phyloP scores from a whole-genome alignment of 306 rosid genomes.

The Arachis hypogaea region DNA sequence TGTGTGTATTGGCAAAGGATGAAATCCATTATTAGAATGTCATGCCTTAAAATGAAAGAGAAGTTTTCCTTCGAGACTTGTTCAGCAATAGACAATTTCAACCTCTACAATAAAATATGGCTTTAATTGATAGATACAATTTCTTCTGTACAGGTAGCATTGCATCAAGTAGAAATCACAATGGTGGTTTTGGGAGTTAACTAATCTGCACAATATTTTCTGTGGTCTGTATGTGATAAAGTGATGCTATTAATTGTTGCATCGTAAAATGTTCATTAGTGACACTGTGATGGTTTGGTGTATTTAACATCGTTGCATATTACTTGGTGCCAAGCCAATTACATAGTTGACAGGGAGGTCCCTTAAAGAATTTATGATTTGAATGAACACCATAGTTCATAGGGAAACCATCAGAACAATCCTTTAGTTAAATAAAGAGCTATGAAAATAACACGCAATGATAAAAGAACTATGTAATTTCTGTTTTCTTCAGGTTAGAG shows the following conservation, averaged over 20 bases:
- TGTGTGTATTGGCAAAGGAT: too few species aligned
- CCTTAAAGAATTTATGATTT: conserved; percentile 15
- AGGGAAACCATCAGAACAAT: conserved; percentile 29
- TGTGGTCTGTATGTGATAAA: conserved; percentile 42
- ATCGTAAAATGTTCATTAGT: conserved; percentile 28
- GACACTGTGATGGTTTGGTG: conserved; percentile 20
- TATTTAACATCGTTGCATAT: background rate
- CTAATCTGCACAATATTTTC: conserved; percentile 14
- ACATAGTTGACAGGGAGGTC: conserved; percentile 13
- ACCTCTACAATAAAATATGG: too few species aligned
- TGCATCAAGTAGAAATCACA: too few species aligned
- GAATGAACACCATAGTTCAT: background rate
- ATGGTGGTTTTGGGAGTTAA: background rate
- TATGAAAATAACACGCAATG: background rate
- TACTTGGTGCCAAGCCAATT: conserved; percentile 30
- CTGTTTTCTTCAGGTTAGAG: conserved; percentile 63
- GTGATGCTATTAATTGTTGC: conserved; percentile 45
- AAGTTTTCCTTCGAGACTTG: too few species aligned
- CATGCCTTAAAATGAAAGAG: too few species aligned
- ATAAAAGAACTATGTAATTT: background rate
- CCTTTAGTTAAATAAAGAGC: conserved; percentile 21
- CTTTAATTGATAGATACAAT: too few species aligned
- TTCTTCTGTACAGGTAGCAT: too few species aligned
- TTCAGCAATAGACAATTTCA: too few species aligned
- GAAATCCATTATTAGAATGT: too few species aligned